Evolutionary conservation across 768 basidiomycete genomes (phyloP), one percentile per base, ranked within the genome.

Genomic region (Suillus subaureus): DNA sequence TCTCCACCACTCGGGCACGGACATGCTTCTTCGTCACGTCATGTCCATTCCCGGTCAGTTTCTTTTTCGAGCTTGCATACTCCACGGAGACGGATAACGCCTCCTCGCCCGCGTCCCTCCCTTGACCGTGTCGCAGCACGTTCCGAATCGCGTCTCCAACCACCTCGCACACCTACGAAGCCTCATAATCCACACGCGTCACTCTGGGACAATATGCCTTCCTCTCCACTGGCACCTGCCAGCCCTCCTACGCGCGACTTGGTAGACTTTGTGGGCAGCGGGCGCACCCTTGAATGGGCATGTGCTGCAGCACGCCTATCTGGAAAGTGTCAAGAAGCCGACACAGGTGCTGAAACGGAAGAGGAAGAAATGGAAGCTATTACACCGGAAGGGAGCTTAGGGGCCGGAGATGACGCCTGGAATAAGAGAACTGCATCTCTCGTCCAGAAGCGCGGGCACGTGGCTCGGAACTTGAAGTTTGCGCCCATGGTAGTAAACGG

Each of bases 361-460:
- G 84, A 87, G 7, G 89, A 89, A n/a, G 80, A 79, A 54, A 81
- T 85, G 45, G 89, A 92, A 74, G 85, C 87, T 11, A 77, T 91
- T 57, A 90, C 89, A 0, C 89, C 90, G 9, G 81, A 82, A 11
- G 82, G 86, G 56, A 87, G 84, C 33, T 79, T 84, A 70, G 79
- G 76, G 40, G 79, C 78, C 49, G 82, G 78, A 31, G 83, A 81
- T 58, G 54, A 71, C 42, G 71, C 77, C 61, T 84, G 84, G 84
- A 71, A 42, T 47, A 61, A 52, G 47, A 12, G 49, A 61, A 54
- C 61, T 21, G 26, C 62, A 26, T 21, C 35, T 61, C 35, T 62
- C 61, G 21, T 23, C 45, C 33, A 40, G 39, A 52, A 47, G 54
- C 47, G 33, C 35, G 49, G 9, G 26, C n/a, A 60, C 61, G 45